Percentiles rank a stretch among this genome's conserved stretches.
These are phyloP conservation scores for Aspergillus unguis DNA, from an alignment of 2,329 filamentous ascomycete species.

Conservation along the genomic window DNA sequence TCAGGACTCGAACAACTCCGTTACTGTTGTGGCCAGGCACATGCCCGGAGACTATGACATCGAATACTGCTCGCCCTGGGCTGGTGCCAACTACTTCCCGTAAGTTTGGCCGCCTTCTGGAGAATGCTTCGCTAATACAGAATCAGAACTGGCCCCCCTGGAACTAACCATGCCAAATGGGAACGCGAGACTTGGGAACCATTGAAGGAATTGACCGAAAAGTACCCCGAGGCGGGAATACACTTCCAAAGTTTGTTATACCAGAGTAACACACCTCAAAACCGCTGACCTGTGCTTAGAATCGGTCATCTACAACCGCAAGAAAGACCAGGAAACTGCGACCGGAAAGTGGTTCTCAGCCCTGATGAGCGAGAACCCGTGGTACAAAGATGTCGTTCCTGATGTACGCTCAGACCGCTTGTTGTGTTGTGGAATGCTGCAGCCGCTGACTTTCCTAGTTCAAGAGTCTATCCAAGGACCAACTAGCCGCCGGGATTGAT, in stretches of 20 bases:
- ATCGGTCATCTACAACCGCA: conserved; percentile 56
- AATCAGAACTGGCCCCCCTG: conserved; percentile 38
- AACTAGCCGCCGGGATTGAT: conserved; percentile 64
- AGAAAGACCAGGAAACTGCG: conserved; percentile 58
- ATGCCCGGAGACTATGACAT: conserved; percentile 93
- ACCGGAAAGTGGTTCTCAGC: conserved; percentile 63
- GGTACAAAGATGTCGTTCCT: conserved; percentile 69
- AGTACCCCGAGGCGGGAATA: conserved; percentile 73
- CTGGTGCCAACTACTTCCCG: conserved; percentile 77
- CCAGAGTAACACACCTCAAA: neutral
- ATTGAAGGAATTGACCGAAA: conserved; percentile 57
- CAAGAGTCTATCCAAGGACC: conserved; percentile 54
- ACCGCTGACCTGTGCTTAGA: conserved; percentile 31
- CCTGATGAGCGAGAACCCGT: conserved; percentile 65
- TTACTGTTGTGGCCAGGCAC: conserved; percentile 78
- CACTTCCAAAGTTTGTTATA: conserved; percentile 65
- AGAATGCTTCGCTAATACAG: neutral
- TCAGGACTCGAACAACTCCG: conserved; percentile 51
- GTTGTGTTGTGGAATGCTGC: no score
- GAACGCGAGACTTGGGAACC: conserved; percentile 65
- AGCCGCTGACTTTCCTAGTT: conserved; percentile 45
- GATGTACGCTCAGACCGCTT: conserved; percentile 50
- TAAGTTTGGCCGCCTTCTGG: conserved; percentile 40
- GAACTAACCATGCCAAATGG: conserved; percentile 47
- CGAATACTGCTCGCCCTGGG: conserved; percentile 87